These are phyloP conservation scores for Volutella citrinella DNA, from an alignment of 2,329 filamentous ascomycete genomes.

Conservation along the genomic window DNA sequence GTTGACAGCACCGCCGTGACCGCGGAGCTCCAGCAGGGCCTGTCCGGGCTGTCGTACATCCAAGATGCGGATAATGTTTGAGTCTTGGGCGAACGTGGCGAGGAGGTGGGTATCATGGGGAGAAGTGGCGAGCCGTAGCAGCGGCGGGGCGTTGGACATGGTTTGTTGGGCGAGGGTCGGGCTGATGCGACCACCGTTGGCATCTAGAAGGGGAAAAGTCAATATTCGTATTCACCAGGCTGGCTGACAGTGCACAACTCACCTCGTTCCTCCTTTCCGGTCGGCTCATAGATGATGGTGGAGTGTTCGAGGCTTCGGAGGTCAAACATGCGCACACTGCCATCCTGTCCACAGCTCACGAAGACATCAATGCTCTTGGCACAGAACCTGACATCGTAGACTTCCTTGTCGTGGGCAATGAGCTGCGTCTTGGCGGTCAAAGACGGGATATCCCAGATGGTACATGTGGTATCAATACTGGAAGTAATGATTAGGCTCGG, in stretches of 20 bases:
- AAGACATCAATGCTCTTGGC: conserved; percentile 98
- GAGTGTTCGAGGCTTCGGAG: conserved; percentile 93
- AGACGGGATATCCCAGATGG: conserved; percentile 98
- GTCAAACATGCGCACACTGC: conserved; percentile 98
- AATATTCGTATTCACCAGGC: too few species aligned
- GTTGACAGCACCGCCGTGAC: conserved; percentile 81
- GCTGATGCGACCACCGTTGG: conserved; percentile 63
- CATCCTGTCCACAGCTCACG: conserved; percentile 95
- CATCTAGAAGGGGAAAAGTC: conserved; percentile 41
- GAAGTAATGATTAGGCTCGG: conserved; percentile 98
- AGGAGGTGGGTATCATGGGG: conserved; percentile 94
- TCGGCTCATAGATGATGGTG: conserved; percentile 98
- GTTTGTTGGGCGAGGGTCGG: conserved; percentile 75
- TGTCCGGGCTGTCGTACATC: conserved; percentile 96
- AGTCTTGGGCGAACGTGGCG: conserved; percentile 95
- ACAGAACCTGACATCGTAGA: conserved; percentile 97
- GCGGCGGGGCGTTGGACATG: conserved; percentile 71
- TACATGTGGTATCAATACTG: conserved; percentile 98
- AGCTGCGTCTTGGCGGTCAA: conserved; percentile 96
- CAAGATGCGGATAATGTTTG: conserved; percentile 86
- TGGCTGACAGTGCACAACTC: too few species aligned
- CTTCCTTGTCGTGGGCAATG: conserved; percentile 98
- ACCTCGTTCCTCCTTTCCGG: conserved; percentile 78
- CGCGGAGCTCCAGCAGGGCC: conserved; percentile 87
- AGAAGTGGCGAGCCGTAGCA: conserved; percentile 81